Percentiles rank a stretch among this genome's conserved stretches.
Evolutionary conservation across 2,329 filamentous ascomycete genomes (phyloP).

Genomic region (Ophiostoma ips): DNA sequence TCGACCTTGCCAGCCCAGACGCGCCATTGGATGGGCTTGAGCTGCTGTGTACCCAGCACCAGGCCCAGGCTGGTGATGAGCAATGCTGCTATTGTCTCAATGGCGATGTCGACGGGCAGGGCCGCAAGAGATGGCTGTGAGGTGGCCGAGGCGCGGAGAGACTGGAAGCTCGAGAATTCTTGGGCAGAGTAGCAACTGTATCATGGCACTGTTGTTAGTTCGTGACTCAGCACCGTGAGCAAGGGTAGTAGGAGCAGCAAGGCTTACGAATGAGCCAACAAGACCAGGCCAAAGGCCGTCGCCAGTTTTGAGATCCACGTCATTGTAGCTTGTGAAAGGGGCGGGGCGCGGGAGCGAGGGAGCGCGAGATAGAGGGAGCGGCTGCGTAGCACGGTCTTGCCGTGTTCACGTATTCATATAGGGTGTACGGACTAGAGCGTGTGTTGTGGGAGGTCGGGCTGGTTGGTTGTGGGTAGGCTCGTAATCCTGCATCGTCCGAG

Average conservation of each 20-base stretch:
- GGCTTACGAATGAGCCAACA: slow-evolving; percentile 76
- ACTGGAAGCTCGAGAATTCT: slow-evolving; percentile 69
- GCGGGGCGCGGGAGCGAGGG: too few species aligned
- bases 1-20: slow-evolving; percentile 77
- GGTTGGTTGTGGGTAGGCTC: too few species aligned
- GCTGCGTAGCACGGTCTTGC: too few species aligned
- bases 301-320: slow-evolving; percentile 56
- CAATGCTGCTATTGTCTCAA: slow-evolving; percentile 73
- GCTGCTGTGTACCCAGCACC: slow-evolving; percentile 58
- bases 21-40: slow-evolving; percentile 75
- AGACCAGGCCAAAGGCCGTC: slow-evolving; percentile 59
- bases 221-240: too few species aligned
- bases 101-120: slow-evolving; percentile 72
- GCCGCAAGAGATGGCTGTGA: slow-evolving; percentile 28
- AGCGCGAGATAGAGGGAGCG: not conserved
- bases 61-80: slow-evolving; percentile 72
- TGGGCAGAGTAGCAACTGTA: slow-evolving; percentile 87
- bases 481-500: too few species aligned
- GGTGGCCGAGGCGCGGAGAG: slow-evolving; percentile 25
- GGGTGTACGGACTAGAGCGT: too few species aligned
- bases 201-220: too few species aligned
- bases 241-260: too few species aligned
- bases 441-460: too few species aligned
- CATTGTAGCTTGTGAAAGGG: too few species aligned
- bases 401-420: too few species aligned